These are phyloP conservation scores for Ophiostoma australiae DNA, from an alignment of 2,329 filamentous ascomycete genomes.

Conservation along the genomic window DNA sequence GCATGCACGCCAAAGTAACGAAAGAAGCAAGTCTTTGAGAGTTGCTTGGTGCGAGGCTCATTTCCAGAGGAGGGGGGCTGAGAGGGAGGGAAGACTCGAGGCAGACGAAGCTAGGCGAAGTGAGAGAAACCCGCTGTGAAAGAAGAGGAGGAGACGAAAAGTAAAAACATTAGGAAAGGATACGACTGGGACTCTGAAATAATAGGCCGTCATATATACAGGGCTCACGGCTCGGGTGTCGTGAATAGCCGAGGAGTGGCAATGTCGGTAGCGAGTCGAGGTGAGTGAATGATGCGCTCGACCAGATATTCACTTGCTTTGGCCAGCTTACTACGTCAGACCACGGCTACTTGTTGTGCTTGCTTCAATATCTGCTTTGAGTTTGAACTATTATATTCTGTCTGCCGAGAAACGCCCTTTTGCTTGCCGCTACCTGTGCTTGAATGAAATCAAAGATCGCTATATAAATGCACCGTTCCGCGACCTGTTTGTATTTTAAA, in stretches of 20 bases:
- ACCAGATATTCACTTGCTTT: neutral
- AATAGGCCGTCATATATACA: neutral
- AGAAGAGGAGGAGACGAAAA: neutral
- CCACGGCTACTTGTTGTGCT: neutral
- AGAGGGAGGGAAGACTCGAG: neutral
- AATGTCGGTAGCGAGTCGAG: neutral
- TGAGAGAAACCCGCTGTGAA: neutral
- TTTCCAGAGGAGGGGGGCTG: neutral
- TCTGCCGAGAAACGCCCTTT: neutral
- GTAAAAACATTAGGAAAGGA: neutral
- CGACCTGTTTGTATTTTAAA: neutral
- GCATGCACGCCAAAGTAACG: conserved; percentile 1
- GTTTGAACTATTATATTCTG: neutral
- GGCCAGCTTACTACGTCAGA: neutral
- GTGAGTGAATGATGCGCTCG: neutral
- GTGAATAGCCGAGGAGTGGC: neutral
- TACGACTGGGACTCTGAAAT: neutral
- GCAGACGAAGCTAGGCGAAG: neutral
- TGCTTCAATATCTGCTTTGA: neutral
- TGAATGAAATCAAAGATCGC: neutral
- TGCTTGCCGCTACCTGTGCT: neutral
- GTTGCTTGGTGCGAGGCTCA: no score
- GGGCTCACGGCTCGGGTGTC: neutral
- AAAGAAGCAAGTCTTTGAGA: no score
- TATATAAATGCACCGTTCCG: neutral